phyloP scores from a whole-genome alignment of 2,329 filamentous ascomycete genomes.

The Fusarium poae region DNA sequence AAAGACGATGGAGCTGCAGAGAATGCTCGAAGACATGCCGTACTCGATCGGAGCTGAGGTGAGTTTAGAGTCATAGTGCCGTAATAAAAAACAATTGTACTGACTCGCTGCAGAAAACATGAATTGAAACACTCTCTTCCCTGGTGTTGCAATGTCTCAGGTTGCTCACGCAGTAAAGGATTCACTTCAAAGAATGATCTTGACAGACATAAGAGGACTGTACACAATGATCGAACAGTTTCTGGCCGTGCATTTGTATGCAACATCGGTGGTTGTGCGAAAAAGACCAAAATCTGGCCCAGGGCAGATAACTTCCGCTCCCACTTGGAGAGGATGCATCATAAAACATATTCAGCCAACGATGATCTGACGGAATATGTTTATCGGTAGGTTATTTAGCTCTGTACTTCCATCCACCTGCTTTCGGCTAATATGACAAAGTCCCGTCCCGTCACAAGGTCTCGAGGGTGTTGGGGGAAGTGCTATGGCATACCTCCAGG shows the following conservation, averaged over 20 bases:
- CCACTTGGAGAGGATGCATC: conserved; percentile 79
- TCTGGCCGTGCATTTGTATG: conserved; percentile 48
- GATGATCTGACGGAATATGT: conserved; percentile 57
- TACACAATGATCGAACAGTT: conserved; percentile 68
- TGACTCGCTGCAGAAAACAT: conserved; percentile 74
- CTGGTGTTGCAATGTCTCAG: conserved; percentile 68
- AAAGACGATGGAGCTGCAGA: conserved; percentile 52
- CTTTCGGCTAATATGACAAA: conserved; percentile 14
- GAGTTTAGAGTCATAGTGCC: conserved; percentile 17
- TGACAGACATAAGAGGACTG: conserved; percentile 80
- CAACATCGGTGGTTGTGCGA: conserved; percentile 42
- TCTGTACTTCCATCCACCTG: neutral
- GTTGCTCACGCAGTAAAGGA: conserved; percentile 72
- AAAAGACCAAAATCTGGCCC: conserved; percentile 75
- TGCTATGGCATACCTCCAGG: conserved; percentile 42
- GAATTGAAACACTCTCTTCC: conserved; percentile 76
- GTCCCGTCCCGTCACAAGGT: conserved; percentile 37
- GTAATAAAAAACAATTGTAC: conserved; percentile 8
- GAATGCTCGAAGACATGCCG: conserved; percentile 59
- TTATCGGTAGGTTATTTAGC: conserved; percentile 32
- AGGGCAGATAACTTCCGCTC: conserved; percentile 88
- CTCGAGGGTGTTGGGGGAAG: conserved; percentile 49
- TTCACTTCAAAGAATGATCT: conserved; percentile 87
- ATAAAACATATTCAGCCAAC: conserved; percentile 52
- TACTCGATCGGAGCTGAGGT: conserved; percentile 70